Evolutionary conservation across 306 rosid genomes (phyloP).

Genomic region (Vigna nakashimae): DNA sequence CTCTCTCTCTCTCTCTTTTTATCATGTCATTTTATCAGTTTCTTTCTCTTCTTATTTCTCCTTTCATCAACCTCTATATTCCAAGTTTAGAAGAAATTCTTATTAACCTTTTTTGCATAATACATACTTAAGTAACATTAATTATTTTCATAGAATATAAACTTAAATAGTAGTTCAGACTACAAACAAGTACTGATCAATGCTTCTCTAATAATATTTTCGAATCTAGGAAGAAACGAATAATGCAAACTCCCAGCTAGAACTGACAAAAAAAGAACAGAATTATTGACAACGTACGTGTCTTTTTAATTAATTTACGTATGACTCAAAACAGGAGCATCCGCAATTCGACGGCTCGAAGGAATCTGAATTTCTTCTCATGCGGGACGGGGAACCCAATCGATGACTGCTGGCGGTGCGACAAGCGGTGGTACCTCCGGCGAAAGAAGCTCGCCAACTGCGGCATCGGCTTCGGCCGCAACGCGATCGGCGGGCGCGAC

Average conservation of each 20-base stretch:
- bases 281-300: not conserved
- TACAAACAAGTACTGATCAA: no score
- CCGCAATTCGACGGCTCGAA: slow-evolving; percentile 69
- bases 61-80: not conserved
- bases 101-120: no score
- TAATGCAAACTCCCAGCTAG: no score
- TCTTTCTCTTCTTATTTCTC: not conserved
- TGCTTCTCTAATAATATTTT: no score
- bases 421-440: slow-evolving; percentile 67
- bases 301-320: not conserved
- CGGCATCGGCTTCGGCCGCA: slow-evolving; percentile 90
- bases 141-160: not conserved
- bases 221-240: no score
- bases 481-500: slow-evolving; percentile 90
- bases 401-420: slow-evolving; percentile 99
- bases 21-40: not conserved
- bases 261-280: not conserved
- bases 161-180: no score
- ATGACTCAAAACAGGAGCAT: slow-evolving; percentile 60
- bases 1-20: no score
- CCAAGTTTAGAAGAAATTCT: no score
- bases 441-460: slow-evolving; percentile 81
- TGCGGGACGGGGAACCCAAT: slow-evolving; percentile 91
- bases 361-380: slow-evolving; percentile 83
- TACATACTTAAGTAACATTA: no score